phyloP scores from a whole-genome alignment of 257 asterid genomes.

The Cordia subcordata region DNA sequence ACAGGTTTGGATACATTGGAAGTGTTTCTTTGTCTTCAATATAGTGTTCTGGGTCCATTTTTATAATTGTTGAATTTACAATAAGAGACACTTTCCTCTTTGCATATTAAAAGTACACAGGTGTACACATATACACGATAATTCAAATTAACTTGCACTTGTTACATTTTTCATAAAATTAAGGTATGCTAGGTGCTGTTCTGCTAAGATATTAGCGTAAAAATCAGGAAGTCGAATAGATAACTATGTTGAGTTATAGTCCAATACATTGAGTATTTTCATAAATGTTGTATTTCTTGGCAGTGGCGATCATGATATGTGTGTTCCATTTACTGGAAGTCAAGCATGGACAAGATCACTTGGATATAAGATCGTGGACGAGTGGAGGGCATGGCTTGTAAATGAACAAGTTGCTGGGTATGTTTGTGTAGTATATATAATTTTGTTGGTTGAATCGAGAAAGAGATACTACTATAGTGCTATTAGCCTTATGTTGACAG shows the following conservation, averaged over 20 bases:
- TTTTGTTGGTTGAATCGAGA: neutral
- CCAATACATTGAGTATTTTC: neutral
- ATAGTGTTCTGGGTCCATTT: neutral
- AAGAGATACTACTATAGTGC: too few species aligned
- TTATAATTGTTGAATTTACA: neutral
- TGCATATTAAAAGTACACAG: too few species aligned
- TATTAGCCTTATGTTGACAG: too few species aligned
- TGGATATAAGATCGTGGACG: slow-evolving; percentile 66
- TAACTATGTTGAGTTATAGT: neutral
- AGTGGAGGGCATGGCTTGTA: slow-evolving; percentile 85
- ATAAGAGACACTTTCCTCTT: too few species aligned
- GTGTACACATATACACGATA: too few species aligned
- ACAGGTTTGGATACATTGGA: slow-evolving; percentile 10
- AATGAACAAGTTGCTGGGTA: slow-evolving; percentile 73
- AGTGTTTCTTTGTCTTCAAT: neutral
- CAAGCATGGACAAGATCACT: slow-evolving; percentile 85
- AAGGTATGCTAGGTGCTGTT: too few species aligned
- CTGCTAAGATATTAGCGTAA: too few species aligned
- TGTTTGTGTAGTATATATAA: too few species aligned
- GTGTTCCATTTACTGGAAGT: slow-evolving; percentile 91
- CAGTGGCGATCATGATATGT: slow-evolving; percentile 99
- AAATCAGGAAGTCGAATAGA: neutral
- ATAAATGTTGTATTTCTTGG: slow-evolving; percentile 3
- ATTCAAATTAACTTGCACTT: too few species aligned
- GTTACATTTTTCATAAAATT: too few species aligned